These are phyloP conservation scores for Umbelopsis ramanniana DNA, from an alignment of 192 early-diverging fungal species.

Conservation along the genomic window DNA sequence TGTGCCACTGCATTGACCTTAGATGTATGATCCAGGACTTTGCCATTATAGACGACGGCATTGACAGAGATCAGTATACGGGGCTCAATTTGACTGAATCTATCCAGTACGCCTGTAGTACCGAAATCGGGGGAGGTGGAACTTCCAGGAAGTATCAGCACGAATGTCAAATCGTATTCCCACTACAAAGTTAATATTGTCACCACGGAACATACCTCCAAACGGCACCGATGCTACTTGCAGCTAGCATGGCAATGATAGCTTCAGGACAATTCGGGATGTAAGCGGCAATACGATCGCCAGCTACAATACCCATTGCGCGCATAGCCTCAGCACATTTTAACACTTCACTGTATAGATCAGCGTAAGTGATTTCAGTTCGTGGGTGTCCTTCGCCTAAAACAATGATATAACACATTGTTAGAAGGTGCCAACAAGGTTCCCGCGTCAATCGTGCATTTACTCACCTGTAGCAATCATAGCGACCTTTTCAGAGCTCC, in stretches of 20 bases:
- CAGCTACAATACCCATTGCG: conserved; percentile 66
- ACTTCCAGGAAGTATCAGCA: conserved; percentile 27
- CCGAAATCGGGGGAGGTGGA: conserved; percentile 97
- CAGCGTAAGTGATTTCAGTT: conserved; percentile 63
- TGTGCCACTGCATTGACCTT: conserved; percentile 77
- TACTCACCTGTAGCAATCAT: conserved; percentile 57
- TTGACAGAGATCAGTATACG: conserved; percentile 90
- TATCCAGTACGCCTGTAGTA: conserved; percentile 84
- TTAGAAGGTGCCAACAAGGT: too few relatives aligned
- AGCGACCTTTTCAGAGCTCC: conserved; percentile 50
- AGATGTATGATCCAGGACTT: conserved; percentile 73
- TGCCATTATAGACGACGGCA: conserved; percentile 92
- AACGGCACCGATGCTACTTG: conserved; percentile 84
- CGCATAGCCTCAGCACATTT: conserved; percentile 76
- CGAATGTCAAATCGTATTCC: not conserved
- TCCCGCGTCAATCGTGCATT: too few relatives aligned
- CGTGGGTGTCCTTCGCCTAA: conserved; percentile 50
- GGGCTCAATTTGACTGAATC: conserved; percentile 92
- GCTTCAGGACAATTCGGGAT: conserved; percentile 88
- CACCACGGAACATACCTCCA: conserved; percentile 64
- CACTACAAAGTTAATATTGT: not conserved
- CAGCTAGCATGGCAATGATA: conserved; percentile 78
- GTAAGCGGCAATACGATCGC: conserved; percentile 89
- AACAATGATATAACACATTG: too few relatives aligned
- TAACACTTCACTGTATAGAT: conserved; percentile 75